Percentiles rank a stretch among this genome's conserved stretches.
phyloP scores from a whole-genome alignment of 306 rosid genomes.

The Styphnolobium japonicum region DNA sequence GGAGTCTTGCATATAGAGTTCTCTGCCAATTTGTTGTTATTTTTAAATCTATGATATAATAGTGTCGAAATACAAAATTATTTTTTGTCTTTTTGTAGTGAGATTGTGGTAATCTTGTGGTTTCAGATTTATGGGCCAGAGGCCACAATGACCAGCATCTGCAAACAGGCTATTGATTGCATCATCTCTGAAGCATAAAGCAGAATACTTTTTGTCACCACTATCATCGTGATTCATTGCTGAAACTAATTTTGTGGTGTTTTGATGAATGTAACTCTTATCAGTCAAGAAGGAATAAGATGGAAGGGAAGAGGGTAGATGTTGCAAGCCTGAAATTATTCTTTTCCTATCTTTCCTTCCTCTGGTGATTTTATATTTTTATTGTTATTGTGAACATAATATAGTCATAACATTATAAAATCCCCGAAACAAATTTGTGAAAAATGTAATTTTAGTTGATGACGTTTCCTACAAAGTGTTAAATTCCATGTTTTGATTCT shows the following conservation, averaged over 20 bases:
- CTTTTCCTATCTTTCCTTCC: neutral
- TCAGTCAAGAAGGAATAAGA: neutral
- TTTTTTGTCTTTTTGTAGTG: neutral
- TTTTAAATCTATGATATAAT: neutral
- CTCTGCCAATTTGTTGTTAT: neutral
- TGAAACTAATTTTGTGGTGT: neutral
- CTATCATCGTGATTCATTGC: neutral
- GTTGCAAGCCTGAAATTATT: neutral
- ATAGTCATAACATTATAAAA: neutral
- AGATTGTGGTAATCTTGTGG: slow-evolving; percentile 7
- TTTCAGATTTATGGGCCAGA: slow-evolving; percentile 86
- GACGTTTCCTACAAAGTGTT: neutral
- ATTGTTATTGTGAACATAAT: slow-evolving; percentile 4
- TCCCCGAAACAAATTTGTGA: neutral
- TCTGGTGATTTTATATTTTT: neutral
- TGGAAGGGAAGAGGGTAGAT: neutral
- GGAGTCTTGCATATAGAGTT: neutral
- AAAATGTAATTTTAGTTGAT: neutral
- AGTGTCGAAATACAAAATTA: neutral
- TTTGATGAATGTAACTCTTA: neutral
- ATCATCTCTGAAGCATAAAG: slow-evolving; percentile 48
- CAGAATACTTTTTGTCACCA: neutral
- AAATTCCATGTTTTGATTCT: neutral
- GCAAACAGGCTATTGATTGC: slow-evolving; percentile 88
- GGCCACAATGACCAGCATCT: slow-evolving; percentile 86